Evolutionary conservation across 352 stramenopile genomes (phyloP).

Genomic region (Blastocystis sp.): DNA sequence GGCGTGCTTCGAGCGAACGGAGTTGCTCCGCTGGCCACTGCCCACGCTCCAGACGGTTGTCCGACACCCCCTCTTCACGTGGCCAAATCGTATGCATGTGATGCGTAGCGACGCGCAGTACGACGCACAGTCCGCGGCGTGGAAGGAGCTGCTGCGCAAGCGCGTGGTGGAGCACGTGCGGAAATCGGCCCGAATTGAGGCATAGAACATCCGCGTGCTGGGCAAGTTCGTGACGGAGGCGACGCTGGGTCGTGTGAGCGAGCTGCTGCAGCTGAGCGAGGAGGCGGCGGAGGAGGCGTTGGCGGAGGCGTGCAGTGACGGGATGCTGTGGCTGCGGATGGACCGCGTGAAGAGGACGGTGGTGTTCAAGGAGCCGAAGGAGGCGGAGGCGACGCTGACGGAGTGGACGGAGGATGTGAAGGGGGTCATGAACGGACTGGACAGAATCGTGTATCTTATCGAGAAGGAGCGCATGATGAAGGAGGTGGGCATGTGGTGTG

Average conservation of each 20-base stretch:
- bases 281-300: conserved; percentile 39
- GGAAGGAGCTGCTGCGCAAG: conserved; percentile 24
- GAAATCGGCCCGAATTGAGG: background rate
- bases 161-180: conserved; percentile 54
- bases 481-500: conserved; percentile 11
- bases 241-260: conserved; percentile 7
- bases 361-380: conserved; percentile 43
- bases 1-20: conserved; percentile 14
- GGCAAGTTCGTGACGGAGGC: conserved; percentile 5
- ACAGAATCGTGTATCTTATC: conserved; percentile 53
- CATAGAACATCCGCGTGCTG: conserved; percentile 63
- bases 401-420: conserved; percentile 59
- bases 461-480: conserved; percentile 58
- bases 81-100: background rate
- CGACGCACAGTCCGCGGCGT: background rate
- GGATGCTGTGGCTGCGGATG: conserved; percentile 47
- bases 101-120: conserved; percentile 4
- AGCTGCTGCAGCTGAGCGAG: background rate
- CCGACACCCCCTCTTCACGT: background rate
- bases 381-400: conserved; percentile 13
- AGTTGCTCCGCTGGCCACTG: conserved; percentile 22
- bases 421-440: conserved; percentile 39
- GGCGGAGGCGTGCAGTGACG: background rate
- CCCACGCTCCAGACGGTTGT: background rate
- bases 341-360: conserved; percentile 53